Evolutionary conservation across 2,329 filamentous ascomycete species (phyloP), one percentile per base, ranked within the genome.

Genomic region (Domatiomyces globalis): DNA sequence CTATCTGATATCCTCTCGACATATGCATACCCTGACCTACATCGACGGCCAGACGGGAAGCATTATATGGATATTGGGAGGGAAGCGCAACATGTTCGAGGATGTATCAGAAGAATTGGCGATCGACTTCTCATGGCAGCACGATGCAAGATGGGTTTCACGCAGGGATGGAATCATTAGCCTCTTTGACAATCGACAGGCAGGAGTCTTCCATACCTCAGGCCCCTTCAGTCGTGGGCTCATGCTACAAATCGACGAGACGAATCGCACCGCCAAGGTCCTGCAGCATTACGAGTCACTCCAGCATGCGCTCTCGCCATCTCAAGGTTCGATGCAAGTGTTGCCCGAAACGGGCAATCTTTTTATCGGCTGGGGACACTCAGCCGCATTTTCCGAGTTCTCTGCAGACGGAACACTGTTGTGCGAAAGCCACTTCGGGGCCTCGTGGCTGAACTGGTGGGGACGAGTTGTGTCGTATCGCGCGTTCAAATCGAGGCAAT

Each of bases 61-160:
- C 10, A 64, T 75, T 1, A 64, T 75, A 18, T 78, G 76, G 76
- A 66, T 66, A 17, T 64, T 79, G 2, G 74, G 75, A 45, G 75
- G 76, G 29, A 67, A 67, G 49, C 53, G 61, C 15, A 72, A 69
- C 53, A 63, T 66, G 49, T 74, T 74, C 60, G 51, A 50, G 2
- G 69, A 72, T 52, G 59, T 70, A 4, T 68, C 66, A 1, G 60
- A 63, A 12, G 71, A 69, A 15, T 59, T 62, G 15, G 73, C 72
- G 4, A 73, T 69, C 15, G 67, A 71, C 51, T 73, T 77, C 60
- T 65, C 62, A 49, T 75, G 68, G 67, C 76, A 78, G 57, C 75
- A 78, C 56, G 69, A 78, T 54, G 75, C 73, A 0, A 68, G 72
- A 20, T 78, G 66, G 51, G 58, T 54, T 4, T 43, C 53, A 10